Evolutionary conservation across 202 grass and related monocot species (phyloP).

Genomic region (Sporobolus alterniflorus): DNA sequence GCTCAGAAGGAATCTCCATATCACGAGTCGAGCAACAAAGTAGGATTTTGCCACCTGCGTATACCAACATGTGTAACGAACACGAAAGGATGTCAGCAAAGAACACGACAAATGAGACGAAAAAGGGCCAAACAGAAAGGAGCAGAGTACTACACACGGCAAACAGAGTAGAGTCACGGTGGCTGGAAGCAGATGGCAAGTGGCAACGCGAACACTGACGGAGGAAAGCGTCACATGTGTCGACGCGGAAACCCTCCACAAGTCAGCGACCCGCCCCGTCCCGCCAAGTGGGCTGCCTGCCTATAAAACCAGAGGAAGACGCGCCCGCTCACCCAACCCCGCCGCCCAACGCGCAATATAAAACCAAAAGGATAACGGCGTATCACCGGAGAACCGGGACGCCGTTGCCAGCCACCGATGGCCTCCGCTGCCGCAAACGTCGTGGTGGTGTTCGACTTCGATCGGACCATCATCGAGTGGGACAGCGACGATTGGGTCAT

Average conservation of each 20-base stretch:
- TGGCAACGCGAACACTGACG: background rate
- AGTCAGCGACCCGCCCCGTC: constrained; percentile 8
- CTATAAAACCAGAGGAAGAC: constrained; percentile 15
- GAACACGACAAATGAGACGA: background rate
- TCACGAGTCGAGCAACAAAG: too few relatives aligned
- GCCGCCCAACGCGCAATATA: background rate
- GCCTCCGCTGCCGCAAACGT: constrained; percentile 29
- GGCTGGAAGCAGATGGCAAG: background rate
- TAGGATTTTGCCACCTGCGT: too few relatives aligned
- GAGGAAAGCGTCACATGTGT: background rate
- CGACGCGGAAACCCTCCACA: background rate
- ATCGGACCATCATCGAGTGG: constrained; percentile 80
- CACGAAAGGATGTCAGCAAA: too few relatives aligned
- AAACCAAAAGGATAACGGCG: background rate
- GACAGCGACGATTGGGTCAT: constrained; percentile 90
- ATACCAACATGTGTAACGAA: background rate
- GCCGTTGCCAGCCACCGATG: background rate
- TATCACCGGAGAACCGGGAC: background rate
- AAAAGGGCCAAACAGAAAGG: background rate
- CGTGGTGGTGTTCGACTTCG: constrained; percentile 86
- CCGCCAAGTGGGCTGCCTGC: background rate
- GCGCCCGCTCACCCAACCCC: background rate
- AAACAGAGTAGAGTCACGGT: background rate
- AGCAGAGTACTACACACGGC: background rate
- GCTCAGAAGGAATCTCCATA: too few relatives aligned